Evolutionary conservation across 225 moss, liverwort and hornwort genomes (phyloP).

Genomic region (Straminergon stramineum): DNA sequence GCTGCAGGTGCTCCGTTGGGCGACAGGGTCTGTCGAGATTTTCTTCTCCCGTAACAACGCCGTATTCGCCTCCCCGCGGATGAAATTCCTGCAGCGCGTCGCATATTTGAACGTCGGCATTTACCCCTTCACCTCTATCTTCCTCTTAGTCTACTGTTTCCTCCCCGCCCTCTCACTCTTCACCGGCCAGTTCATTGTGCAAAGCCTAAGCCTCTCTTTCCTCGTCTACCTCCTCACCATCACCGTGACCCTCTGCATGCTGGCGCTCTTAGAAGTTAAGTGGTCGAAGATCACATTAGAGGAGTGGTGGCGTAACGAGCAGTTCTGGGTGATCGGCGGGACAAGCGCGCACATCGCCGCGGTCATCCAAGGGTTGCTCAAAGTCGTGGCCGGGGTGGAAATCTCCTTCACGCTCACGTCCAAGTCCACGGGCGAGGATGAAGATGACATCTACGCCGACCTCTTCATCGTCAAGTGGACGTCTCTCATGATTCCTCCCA

Average conservation of each 20-base stretch:
- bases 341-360: conserved; percentile 74
- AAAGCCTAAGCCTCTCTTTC: conserved; percentile 53
- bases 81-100: conserved; percentile 65
- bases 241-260: conserved; percentile 56
- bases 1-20: conserved; percentile 58
- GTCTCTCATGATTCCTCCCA: conserved; percentile 66
- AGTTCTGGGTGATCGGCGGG: conserved; percentile 81
- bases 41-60: conserved; percentile 78
- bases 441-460: conserved; percentile 54
- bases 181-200: conserved; percentile 70
- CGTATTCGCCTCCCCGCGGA: conserved; percentile 45
- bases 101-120: conserved; percentile 70
- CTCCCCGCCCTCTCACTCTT: conserved; percentile 74
- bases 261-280: conserved; percentile 63
- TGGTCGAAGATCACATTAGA: conserved; percentile 69
- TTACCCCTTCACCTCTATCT: conserved; percentile 71
- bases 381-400: conserved; percentile 62
- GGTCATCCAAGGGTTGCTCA: conserved; percentile 63
- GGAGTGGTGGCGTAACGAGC: conserved; percentile 81
- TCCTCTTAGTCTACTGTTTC: conserved; percentile 70
- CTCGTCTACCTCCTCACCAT: conserved; percentile 58
- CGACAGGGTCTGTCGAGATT: conserved; percentile 72
- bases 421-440: conserved; percentile 52
- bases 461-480: conserved; percentile 66
- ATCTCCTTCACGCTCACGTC: conserved; percentile 77